Percentiles rank a stretch among this genome's conserved stretches.
Conservation (phyloP, 2,329 filamentous ascomycete genomes). For the Diaporthe helianthi region DNA sequence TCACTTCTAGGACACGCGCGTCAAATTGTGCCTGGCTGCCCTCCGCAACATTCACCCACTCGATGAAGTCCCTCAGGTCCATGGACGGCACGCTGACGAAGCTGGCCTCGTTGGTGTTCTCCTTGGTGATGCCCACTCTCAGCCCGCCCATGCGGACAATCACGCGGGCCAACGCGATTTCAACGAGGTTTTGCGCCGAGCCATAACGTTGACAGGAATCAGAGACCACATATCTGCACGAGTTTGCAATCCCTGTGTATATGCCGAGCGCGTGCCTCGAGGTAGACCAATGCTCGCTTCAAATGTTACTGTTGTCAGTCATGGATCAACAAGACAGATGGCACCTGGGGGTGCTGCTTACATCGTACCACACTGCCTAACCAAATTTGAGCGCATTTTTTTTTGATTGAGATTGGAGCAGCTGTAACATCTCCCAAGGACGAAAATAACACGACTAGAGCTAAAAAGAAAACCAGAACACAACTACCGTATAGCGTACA, state of each 20-base stretch:
- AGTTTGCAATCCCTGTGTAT: slow-evolving; percentile 54
- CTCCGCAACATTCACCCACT: slow-evolving; percentile 41
- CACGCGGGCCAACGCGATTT: slow-evolving; percentile 49
- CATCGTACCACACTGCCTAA: slow-evolving; percentile 37
- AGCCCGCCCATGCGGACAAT: slow-evolving; percentile 55
- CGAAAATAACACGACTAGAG: background rate
- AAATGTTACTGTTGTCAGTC: slow-evolving; percentile 12
- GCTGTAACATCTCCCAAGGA: too few relatives aligned
- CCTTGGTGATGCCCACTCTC: slow-evolving; percentile 54
- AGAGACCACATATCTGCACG: slow-evolving; percentile 50
- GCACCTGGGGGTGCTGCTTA: background rate
- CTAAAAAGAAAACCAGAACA: too few relatives aligned
- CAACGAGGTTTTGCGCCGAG: slow-evolving; percentile 40
- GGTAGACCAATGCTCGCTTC: slow-evolving; percentile 54
- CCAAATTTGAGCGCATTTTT: background rate
- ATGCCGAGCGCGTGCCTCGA: slow-evolving; percentile 55
- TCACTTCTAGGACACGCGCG: slow-evolving; percentile 41
- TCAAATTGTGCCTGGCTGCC: slow-evolving; percentile 38
- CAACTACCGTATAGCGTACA: background rate
- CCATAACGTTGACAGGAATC: background rate
- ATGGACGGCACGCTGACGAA: slow-evolving; percentile 54
- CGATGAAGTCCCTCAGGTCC: slow-evolving; percentile 52
- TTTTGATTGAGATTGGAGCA: background rate
- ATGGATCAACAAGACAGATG: background rate
- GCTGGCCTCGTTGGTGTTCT: slow-evolving; percentile 51